Base-by-base conservation (phyloP, 192 early-diverging fungal species). In the Fimicolochytrium jonesii region DNA sequence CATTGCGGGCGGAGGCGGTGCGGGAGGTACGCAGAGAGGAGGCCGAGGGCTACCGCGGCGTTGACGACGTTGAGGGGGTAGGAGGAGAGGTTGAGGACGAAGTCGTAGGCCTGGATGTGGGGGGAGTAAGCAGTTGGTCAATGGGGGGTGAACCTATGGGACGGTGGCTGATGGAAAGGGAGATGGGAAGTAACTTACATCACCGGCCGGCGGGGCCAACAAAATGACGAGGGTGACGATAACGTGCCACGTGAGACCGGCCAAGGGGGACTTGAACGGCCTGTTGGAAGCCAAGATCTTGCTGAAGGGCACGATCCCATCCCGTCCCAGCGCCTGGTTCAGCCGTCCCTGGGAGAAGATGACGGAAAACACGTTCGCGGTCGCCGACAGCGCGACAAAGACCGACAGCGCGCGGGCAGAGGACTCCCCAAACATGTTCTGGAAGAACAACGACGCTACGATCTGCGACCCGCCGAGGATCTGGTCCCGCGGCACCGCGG, bases 401-500 rank as follows among this genome's bases (percentile, higher is more conserved):
- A 79, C 61, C 43, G 20, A 50, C 48, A 50, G 26, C 15, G 30
- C 48, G 20, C 26, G 17, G 5, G 48, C 5, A 10, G 78, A 69
- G 0, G 61, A 56, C 30, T 59, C 58, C 2, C 84, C 86, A 70
- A 84, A 81, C 15, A 83, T 75, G 7, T 77, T 68, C 36, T 64
- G 56, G 13, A 79, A 78, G 58, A 85, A 87, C 49, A 73, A 72
- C 20, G 76, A 84, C 4, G 84, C 86, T 42, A 87, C 55, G 6
- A 80, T 78, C 47, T 74, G 77, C 17, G 87, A 83, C 1, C 89
- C 86, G 50, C 77, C 73, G 43, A 78, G 73, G 4, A 90, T 78
- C 1, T 87, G 84, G 4, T 77, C 80, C 23, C 85, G 75, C 7
- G 87, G 84, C 23, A 94, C 76, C 0, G 88, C 92, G 6, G 86